Conservation (phyloP, 2,329 filamentous ascomycete species). For the Sordariomycetes sp. region DNA sequence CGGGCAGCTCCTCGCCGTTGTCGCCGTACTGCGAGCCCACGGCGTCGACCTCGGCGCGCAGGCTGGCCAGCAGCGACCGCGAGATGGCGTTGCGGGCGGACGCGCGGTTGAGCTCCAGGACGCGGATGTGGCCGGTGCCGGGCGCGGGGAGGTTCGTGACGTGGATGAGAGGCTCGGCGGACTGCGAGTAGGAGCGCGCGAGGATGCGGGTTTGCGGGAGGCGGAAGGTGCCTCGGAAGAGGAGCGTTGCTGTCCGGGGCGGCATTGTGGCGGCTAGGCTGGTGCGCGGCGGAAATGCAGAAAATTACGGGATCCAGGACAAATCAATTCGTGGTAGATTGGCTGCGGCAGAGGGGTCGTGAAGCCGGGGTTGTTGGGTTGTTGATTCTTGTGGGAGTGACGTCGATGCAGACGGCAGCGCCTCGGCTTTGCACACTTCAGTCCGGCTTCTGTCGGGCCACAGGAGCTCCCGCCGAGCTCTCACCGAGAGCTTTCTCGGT, state of each 20-base stretch:
- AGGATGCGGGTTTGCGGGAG: not conserved
- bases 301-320: not conserved
- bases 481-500: not conserved
- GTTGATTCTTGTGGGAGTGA: not conserved
- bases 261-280: not conserved
- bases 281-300: not conserved
- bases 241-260: not conserved
- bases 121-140: conserved; percentile 71
- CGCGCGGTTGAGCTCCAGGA: conserved; percentile 81
- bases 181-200: conserved; percentile 27
- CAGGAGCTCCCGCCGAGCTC: not conserved
- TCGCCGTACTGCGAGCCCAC: conserved; percentile 54
- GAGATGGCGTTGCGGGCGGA: conserved; percentile 87
- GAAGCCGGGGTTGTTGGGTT: not conserved
- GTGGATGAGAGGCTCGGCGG: conserved; percentile 48
- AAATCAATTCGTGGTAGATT: not conserved
- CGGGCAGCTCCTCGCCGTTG: conserved; percentile 39
- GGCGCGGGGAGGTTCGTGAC: conserved; percentile 68
- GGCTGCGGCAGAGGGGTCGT: not conserved
- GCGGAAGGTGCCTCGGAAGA: not conserved
- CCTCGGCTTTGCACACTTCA: not conserved
- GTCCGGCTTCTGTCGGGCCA: not conserved
- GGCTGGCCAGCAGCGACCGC: conserved; percentile 57
- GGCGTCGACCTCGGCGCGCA: conserved; percentile 62
- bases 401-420: not conserved